Percentiles rank a stretch among this genome's conserved stretches.
phyloP scores from a whole-genome alignment of 352 stramenopile genomes.

The Phytophthora fragariae region DNA sequence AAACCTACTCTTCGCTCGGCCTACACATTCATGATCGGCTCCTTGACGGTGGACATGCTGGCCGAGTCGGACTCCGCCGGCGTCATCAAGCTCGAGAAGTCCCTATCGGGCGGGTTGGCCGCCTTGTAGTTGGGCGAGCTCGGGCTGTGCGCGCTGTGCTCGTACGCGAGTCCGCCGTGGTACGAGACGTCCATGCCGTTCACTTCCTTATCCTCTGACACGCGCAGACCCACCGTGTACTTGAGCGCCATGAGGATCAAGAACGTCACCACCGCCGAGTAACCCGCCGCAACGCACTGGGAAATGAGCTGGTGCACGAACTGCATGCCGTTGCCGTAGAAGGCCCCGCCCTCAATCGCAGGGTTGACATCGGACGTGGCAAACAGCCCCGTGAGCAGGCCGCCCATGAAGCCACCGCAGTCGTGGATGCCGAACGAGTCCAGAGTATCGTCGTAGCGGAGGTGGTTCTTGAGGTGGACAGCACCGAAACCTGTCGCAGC shows the following conservation, averaged over 20 bases:
- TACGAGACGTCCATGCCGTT: slow-evolving; percentile 76
- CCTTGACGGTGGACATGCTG: slow-evolving; percentile 1
- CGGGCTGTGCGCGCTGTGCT: slow-evolving; percentile 39
- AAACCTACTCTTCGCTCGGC: neutral
- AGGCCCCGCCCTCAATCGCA: slow-evolving; percentile 48
- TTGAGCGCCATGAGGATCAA: slow-evolving; percentile 73
- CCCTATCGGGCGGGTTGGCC: slow-evolving; percentile 1
- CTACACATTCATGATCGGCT: slow-evolving; percentile 22
- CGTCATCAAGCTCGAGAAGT: slow-evolving; percentile 18
- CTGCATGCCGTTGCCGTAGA: slow-evolving; percentile 53
- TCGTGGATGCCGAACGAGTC: slow-evolving; percentile 79
- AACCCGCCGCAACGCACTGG: slow-evolving; percentile 55
- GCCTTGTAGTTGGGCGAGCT: slow-evolving; percentile 9
- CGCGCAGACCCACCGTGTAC: slow-evolving; percentile 68
- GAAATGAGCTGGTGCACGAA: slow-evolving; percentile 57
- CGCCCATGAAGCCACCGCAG: slow-evolving; percentile 60
- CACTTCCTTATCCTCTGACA: slow-evolving; percentile 74
- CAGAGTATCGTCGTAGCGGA: slow-evolving; percentile 81
- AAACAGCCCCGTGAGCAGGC: slow-evolving; percentile 70
- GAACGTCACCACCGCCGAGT: slow-evolving; percentile 65
- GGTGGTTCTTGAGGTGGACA: slow-evolving; percentile 63
- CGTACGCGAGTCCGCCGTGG: slow-evolving; percentile 69
- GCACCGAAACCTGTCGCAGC: slow-evolving; percentile 54
- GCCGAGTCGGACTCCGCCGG: slow-evolving; percentile 11
- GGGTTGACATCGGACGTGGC: slow-evolving; percentile 54